Base-by-base conservation (phyloP, 352 stramenopile species). In the Globisporangium alternatum region DNA sequence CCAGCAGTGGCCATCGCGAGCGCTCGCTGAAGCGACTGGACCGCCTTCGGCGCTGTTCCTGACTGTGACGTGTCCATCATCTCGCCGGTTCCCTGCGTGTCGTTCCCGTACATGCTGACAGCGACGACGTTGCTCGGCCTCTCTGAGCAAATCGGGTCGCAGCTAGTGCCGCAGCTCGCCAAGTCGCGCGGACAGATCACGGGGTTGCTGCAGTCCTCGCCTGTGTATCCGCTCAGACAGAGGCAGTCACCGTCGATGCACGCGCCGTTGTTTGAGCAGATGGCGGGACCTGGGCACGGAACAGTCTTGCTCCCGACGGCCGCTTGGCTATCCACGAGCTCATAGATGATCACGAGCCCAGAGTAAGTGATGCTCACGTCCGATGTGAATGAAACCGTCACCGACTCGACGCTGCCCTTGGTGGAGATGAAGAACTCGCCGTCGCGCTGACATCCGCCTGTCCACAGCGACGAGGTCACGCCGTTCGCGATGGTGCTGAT, bases 201-300 rank as follows among this genome's bases (percentile, higher is more conserved):
- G 22, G 72, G 60, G 49, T 89, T 90, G 21, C 74, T 85, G 56
- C 79, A 90, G 56, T 85, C 83, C 56, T 90, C 81, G 8, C 81
- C 81, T 8, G 83, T 68, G 53, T 75, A 89, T 0, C 79, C 79
- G n/a, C 52, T 81, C 33, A 90, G 78, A 28, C 81, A 90, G 7
- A 57, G 57, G 31, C 81, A 90, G 15, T 35, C 35, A 15, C 81
- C 81, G 15, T 74, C 47, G 12, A 65, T 65, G 57, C 81, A 90
- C 22, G 69, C 71, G 7, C 81, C 81, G 57, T 83, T 88, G 17
- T 71, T 60, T 0, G 75, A 83, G 30, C 81, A 90, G 12, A 71
- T 74, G 0, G 58, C 35, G 0, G 71, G 69, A 2, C 72, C 60
- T 17, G 81, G 81, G 3, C 81, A 90, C 2, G 78, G 77, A 5